These are phyloP conservation scores for Salvia miltiorrhiza DNA, from an alignment of 257 asterid genomes.

Conservation along the genomic window DNA sequence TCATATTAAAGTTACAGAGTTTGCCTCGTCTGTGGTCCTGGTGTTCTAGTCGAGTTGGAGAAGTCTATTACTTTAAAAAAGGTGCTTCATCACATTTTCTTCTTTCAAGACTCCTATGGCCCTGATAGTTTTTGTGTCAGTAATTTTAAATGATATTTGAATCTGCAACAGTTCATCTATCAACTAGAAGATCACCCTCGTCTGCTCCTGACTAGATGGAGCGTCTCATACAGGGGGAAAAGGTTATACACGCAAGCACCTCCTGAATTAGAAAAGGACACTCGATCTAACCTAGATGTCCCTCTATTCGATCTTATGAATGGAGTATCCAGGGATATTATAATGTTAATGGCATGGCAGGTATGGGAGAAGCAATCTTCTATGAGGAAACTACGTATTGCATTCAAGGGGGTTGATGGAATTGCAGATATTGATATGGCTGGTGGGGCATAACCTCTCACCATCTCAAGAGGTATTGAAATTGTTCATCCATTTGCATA, in stretches of 20 bases:
- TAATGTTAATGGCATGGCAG: slow-evolving; percentile 78
- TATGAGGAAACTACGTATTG: slow-evolving; percentile 71
- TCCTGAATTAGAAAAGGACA: slow-evolving; percentile 85
- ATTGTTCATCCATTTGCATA: slow-evolving; percentile 12
- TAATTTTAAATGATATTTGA: too few relatives aligned
- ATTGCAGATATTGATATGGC: slow-evolving; percentile 78
- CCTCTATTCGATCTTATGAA: slow-evolving; percentile 75
- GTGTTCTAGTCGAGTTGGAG: slow-evolving; percentile 86
- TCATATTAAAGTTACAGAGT: slow-evolving; percentile 87
- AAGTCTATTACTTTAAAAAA: slow-evolving; percentile 66
- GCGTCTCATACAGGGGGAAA: slow-evolving; percentile 70
- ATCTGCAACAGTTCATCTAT: too few relatives aligned
- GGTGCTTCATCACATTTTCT: slow-evolving; percentile 37
- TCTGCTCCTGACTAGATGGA: slow-evolving; percentile 66
- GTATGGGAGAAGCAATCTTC: slow-evolving; percentile 83
- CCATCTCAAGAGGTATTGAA: slow-evolving; percentile 11
- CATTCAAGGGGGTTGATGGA: slow-evolving; percentile 65
- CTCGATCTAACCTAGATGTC: slow-evolving; percentile 70
- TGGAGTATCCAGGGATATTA: slow-evolving; percentile 46
- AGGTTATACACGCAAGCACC: slow-evolving; percentile 96
- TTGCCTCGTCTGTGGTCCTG: slow-evolving; percentile 97
- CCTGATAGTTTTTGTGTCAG: too few relatives aligned
- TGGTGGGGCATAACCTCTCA: slow-evolving; percentile 57
- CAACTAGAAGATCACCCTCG: too few relatives aligned
- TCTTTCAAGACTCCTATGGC: background rate